These are phyloP conservation scores for Wallacemonas sp. DNA, from an alignment of 208 protist species.

Conservation along the genomic window DNA sequence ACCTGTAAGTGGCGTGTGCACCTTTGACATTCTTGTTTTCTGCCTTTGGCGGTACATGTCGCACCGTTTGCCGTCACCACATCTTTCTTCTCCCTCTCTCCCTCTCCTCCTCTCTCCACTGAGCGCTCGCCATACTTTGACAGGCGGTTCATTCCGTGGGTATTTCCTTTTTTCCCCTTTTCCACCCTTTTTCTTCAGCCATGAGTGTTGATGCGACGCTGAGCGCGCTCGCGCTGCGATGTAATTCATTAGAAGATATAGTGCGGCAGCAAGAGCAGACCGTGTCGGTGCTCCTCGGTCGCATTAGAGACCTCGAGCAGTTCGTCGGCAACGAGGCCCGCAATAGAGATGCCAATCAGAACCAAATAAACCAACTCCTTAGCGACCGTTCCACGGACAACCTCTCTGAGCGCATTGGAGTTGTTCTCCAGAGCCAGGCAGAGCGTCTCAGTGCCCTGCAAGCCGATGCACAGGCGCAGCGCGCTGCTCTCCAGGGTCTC, in stretches of 20 bases:
- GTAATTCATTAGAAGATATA: conserved; percentile 82
- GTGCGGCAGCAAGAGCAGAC: conserved; percentile 73
- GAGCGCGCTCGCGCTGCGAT: conserved; percentile 44
- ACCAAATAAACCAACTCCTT: conserved; percentile 34
- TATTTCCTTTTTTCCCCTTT: background rate
- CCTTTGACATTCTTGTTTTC: too few species aligned
- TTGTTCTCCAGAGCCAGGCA: conserved; percentile 33
- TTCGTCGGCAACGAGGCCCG: conserved; percentile 49
- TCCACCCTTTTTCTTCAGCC: background rate
- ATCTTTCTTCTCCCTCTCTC: background rate
- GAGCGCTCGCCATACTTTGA: background rate
- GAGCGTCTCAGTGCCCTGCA: conserved; percentile 56
- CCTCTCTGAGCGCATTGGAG: conserved; percentile 2
- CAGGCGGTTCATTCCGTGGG: background rate
- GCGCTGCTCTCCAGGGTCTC: conserved; percentile 35
- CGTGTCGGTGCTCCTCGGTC: conserved; percentile 52
- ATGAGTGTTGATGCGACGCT: conserved; percentile 26
- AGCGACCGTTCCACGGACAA: conserved; percentile 21
- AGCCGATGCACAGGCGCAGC: conserved; percentile 46
- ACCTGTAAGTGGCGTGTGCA: too few species aligned
- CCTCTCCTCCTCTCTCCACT: conserved; percentile 7
- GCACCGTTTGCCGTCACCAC: too few species aligned
- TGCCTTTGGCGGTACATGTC: too few species aligned
- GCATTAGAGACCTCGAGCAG: conserved; percentile 78
- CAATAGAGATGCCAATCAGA: conserved; percentile 41